Conservation (phyloP, 1,284 basidiomycete genomes). For the Vanrija sp. region DNA sequence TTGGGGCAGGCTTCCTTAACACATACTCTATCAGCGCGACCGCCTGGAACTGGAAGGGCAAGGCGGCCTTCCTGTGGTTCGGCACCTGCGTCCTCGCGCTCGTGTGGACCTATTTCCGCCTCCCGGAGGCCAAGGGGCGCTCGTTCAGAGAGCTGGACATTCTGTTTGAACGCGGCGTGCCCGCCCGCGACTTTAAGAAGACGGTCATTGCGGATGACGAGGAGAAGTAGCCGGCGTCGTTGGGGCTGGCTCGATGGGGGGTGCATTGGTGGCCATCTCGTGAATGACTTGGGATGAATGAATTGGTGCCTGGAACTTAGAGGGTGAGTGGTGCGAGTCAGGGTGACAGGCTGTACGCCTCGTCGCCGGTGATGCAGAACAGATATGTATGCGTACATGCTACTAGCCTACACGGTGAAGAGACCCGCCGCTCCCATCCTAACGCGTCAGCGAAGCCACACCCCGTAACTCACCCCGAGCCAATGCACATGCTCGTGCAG, state of each 20-base stretch:
- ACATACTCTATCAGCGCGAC: conserved; percentile 1
- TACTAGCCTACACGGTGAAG: conserved; percentile 19
- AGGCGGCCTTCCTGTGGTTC: conserved; percentile 44
- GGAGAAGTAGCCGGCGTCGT: not conserved
- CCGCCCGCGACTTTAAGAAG: conserved; percentile 40
- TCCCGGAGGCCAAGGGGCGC: conserved; percentile 48
- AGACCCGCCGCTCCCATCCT: conserved; percentile 27
- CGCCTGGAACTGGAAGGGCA: conserved; percentile 21
- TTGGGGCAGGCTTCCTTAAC: not conserved
- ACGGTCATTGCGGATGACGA: conserved; percentile 36
- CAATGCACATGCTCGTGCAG: conserved; percentile 29
- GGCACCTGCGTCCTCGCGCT: conserved; percentile 7
- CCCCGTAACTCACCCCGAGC: conserved; percentile 17
- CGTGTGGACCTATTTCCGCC: conserved; percentile 24
- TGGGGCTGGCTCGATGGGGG: too few species aligned
- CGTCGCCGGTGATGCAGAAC: too few species aligned
- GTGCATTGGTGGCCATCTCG: too few species aligned
- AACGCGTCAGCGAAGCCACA: not conserved
- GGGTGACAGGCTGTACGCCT: too few species aligned
- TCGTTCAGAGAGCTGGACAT: conserved; percentile 47
- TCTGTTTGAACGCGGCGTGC: conserved; percentile 38
- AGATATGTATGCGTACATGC: not conserved
- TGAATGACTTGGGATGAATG: too few species aligned
- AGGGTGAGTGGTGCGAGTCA: too few species aligned
- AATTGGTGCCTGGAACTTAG: too few species aligned